Conservation (phyloP, 2,329 filamentous ascomycete genomes). For the Xylaria sp. region DNA sequence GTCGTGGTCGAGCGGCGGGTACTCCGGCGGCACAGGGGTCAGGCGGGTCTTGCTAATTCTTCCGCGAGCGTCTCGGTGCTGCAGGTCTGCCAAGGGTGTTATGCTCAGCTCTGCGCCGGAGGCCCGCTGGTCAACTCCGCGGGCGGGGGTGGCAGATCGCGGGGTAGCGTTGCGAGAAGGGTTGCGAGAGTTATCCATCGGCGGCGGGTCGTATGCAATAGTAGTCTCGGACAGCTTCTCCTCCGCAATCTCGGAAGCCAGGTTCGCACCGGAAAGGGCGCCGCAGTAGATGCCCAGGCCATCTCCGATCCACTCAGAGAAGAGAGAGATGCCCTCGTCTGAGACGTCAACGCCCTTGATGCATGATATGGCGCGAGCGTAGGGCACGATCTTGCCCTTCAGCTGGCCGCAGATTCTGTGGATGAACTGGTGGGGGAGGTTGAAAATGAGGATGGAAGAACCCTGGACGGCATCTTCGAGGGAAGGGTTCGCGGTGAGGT, state of each 20-base stretch:
- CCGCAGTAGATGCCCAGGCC: constrained; percentile 96
- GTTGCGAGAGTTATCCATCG: constrained; percentile 80
- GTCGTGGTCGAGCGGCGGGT: constrained; percentile 85
- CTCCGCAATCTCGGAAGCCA: constrained; percentile 91
- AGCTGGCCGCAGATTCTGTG: constrained; percentile 85
- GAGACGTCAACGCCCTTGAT: constrained; percentile 98
- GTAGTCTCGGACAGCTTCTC: constrained; percentile 99
- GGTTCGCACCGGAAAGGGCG: constrained; percentile 94
- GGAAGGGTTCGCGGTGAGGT: constrained; percentile 86
- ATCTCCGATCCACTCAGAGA: constrained; percentile 94
- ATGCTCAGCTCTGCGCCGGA: constrained; percentile 63
- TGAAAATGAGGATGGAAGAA: constrained; percentile 93
- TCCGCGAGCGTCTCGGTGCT: constrained; percentile 77
- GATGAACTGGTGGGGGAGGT: constrained; percentile 97
- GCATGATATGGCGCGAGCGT: constrained; percentile 92
- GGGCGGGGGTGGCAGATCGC: constrained; percentile 59
- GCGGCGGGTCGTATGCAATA: constrained; percentile 92
- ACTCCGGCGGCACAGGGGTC: constrained; percentile 80
- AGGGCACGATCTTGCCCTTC: constrained; percentile 89
- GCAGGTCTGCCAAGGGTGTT: constrained; percentile 63
- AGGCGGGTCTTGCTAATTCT: constrained; percentile 75
- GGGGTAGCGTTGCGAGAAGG: constrained; percentile 68
- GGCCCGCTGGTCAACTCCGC: constrained; percentile 60
- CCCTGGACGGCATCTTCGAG: constrained; percentile 82
- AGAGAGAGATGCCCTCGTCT: constrained; percentile 85